A percentile compares a stretch with the other conserved stretches of the same genome.
Evolutionary conservation across 2,329 filamentous ascomycete genomes (phyloP).

Genomic region (Ambrosiella xylebori): DNA sequence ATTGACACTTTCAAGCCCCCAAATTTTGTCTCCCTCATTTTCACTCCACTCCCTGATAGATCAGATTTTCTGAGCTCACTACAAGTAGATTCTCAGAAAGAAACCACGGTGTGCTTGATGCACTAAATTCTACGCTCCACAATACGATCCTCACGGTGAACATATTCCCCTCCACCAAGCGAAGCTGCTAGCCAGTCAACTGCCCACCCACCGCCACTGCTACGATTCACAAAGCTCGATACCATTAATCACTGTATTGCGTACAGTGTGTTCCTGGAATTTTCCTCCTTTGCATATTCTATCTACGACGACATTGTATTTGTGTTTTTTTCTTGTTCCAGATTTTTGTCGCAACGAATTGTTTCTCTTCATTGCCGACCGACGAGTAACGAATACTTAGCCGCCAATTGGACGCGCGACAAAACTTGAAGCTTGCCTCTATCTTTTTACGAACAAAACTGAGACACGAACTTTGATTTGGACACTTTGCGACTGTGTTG

Average conservation of each 20-base stretch:
- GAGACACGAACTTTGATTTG: background rate
- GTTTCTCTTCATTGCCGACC: too few relatives aligned
- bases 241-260: background rate
- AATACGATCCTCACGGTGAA: background rate
- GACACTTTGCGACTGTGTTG: conserved; percentile 2
- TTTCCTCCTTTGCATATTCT: conserved; percentile 7
- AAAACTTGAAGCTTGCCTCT: background rate
- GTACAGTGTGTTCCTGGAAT: conserved; percentile 2
- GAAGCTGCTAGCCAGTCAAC: background rate
- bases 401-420: background rate
- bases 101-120: background rate
- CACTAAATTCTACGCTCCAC: background rate
- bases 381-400: too few relatives aligned
- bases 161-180: background rate
- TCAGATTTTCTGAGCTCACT: background rate
- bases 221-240: background rate
- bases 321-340: background rate
- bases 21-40: background rate
- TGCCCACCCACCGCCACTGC: background rate
- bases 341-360: too few relatives aligned
- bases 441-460: background rate
- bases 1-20: background rate
- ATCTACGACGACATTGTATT: background rate
- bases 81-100: background rate
- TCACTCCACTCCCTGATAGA: background rate